Evolutionary conservation across 352 stramenopile species (phyloP).

Genomic region (Globisporangium canariense): DNA sequence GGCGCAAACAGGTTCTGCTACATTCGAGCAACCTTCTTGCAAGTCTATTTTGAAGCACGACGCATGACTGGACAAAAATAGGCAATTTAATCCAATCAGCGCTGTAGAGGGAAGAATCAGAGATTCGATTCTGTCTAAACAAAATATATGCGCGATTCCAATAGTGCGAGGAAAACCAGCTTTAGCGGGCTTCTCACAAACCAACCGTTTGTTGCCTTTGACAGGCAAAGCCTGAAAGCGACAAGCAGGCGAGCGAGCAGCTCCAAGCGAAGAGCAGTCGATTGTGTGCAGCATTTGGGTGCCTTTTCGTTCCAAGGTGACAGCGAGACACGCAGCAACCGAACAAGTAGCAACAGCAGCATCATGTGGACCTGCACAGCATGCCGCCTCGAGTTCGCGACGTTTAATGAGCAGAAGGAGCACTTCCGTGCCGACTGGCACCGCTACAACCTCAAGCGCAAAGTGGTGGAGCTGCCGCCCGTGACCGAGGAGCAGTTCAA

Average conservation of each 20-base stretch:
- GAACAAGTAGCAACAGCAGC: neutral
- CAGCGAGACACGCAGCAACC: neutral
- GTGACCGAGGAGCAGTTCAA: constrained; percentile 89
- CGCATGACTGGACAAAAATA: constrained; percentile 2
- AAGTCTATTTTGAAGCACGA: neutral
- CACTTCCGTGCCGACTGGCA: constrained; percentile 98
- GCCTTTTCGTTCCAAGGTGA: neutral
- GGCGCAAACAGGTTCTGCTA: constrained; percentile 16
- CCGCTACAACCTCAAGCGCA: constrained; percentile 95
- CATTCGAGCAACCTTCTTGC: constrained; percentile 19
- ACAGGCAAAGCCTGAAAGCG: constrained; percentile 3
- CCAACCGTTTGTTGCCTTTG: constrained; percentile 9
- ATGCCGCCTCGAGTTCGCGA: constrained; percentile 66
- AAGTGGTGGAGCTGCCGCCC: constrained; percentile 91
- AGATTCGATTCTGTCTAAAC: neutral
- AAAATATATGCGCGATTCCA: neutral
- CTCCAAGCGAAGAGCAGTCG: neutral
- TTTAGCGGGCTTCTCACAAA: neutral
- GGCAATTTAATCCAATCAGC: neutral
- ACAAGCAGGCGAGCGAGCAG: neutral
- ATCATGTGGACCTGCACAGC: constrained; percentile 81
- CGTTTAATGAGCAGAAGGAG: constrained; percentile 68
- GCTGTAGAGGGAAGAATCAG: neutral
- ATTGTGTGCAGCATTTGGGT: neutral
- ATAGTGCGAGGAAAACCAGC: neutral